phyloP scores from a whole-genome alignment of 2,329 filamentous ascomycete species.

The Lanzia echinophila region DNA sequence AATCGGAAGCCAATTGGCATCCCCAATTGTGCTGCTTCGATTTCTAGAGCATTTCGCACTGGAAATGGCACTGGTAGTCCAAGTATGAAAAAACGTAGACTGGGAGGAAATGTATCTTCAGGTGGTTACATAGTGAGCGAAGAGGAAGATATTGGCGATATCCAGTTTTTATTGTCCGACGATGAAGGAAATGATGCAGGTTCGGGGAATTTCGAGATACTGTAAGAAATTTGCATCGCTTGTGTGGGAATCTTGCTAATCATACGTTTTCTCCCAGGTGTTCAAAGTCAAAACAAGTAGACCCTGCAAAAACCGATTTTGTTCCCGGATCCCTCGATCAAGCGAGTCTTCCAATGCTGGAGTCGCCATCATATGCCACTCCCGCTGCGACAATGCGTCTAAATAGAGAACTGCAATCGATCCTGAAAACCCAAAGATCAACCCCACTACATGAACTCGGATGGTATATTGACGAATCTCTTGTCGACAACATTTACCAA shows the following conservation, averaged over 20 bases:
- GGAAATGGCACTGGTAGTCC: background rate
- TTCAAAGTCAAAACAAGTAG: background rate
- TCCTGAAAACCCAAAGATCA: slow-evolving; percentile 57
- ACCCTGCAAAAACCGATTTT: slow-evolving; percentile 48
- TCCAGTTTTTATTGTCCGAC: slow-evolving; percentile 35
- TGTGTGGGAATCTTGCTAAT: background rate
- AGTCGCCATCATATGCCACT: slow-evolving; percentile 59
- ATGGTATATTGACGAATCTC: slow-evolving; percentile 68
- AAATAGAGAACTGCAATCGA: slow-evolving; percentile 54
- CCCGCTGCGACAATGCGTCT: slow-evolving; percentile 53
- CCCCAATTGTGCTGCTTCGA: slow-evolving; percentile 24
- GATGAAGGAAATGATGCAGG: slow-evolving; percentile 20
- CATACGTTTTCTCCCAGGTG: background rate
- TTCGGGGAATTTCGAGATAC: slow-evolving; percentile 11
- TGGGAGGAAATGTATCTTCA: background rate
- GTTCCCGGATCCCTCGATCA: slow-evolving; percentile 59
- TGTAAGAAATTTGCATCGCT: slow-evolving; percentile 10
- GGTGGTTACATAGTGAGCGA: slow-evolving; percentile 14
- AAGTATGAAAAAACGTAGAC: slow-evolving; percentile 1
- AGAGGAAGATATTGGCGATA: slow-evolving; percentile 31
- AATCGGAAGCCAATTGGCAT: slow-evolving; percentile 21
- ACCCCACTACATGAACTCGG: slow-evolving; percentile 62
- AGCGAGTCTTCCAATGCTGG: slow-evolving; percentile 55
- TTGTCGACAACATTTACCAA: slow-evolving; percentile 61
- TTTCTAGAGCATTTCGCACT: slow-evolving; percentile 23